A percentile compares a stretch with the other conserved stretches of the same genome.
Evolutionary conservation across 2,329 filamentous ascomycete genomes (phyloP).

Genomic region (Monilinia aucupariae): DNA sequence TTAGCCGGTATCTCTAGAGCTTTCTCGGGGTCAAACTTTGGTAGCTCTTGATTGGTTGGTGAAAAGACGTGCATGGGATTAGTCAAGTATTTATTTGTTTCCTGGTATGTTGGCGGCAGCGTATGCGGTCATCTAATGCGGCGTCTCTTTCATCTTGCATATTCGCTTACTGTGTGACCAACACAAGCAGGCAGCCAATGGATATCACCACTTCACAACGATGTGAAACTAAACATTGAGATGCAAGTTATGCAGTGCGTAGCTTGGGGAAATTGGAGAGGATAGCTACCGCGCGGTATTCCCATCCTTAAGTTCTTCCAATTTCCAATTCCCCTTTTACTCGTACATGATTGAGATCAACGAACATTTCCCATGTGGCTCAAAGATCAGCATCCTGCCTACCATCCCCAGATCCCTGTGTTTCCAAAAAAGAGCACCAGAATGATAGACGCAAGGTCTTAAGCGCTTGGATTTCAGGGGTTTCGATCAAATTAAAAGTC

Average conservation of each 20-base stretch:
- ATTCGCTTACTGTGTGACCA: neutral
- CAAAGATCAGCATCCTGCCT: neutral
- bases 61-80: neutral
- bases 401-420: neutral
- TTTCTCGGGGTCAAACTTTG: neutral
- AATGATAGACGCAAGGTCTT: slow-evolving; percentile 12
- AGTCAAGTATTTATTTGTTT: neutral
- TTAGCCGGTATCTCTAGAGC: neutral
- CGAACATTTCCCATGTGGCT: neutral
- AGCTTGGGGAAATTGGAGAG: neutral
- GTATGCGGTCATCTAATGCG: neutral
- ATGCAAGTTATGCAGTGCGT: neutral
- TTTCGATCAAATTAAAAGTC: slow-evolving; percentile 10
- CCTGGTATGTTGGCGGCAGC: neutral
- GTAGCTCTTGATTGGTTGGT: neutral
- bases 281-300: slow-evolving; percentile 10
- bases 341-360: neutral
- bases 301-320: neutral
- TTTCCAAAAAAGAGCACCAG: neutral
- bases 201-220: neutral
- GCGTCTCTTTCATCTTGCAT: slow-evolving; percentile 3
- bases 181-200: neutral
- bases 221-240: slow-evolving; percentile 11
- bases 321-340: neutral
- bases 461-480: slow-evolving; percentile 14